phyloP scores from a whole-genome alignment of 345 rosid genomes.

The Cardiospermum halicacabum region DNA sequence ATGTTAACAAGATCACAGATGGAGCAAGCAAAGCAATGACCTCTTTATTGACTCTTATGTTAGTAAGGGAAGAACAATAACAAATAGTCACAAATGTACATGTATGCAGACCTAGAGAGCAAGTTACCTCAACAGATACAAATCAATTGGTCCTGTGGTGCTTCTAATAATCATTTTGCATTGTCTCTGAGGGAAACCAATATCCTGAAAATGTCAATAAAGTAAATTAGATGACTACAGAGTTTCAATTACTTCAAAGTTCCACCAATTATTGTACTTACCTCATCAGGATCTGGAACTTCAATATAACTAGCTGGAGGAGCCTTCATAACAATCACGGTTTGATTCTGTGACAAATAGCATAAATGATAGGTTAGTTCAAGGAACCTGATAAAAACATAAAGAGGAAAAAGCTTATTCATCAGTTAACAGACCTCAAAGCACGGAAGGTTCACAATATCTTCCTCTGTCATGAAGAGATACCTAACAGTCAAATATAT shows the following conservation, averaged over 20 bases:
- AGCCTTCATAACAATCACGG: conserved; percentile 62
- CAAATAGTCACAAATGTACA: neutral
- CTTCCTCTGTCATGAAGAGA: conserved; percentile 59
- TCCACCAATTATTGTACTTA: conserved; percentile 15
- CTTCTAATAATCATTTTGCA: conserved; percentile 66
- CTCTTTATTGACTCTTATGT: neutral
- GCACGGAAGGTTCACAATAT: conserved; percentile 46
- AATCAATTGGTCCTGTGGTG: conserved; percentile 57
- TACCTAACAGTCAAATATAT: conserved; percentile 31
- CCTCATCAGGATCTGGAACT: conserved; percentile 80
- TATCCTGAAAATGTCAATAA: conserved; percentile 35
- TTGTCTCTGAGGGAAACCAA: conserved; percentile 43
- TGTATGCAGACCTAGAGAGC: neutral
- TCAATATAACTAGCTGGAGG: conserved; percentile 66
- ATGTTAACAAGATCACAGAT: conserved; percentile 1
- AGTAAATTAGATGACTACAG: conserved; percentile 1
- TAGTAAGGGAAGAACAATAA: neutral
- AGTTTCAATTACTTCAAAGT: neutral
- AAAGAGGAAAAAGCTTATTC: conserved; percentile 11
- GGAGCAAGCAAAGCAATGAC: neutral
- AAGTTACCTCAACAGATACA: conserved; percentile 57
- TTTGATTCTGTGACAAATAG: conserved; percentile 44
- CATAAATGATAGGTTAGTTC: neutral
- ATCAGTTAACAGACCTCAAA: conserved; percentile 48
- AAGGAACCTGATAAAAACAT: neutral